phyloP scores from a whole-genome alignment of 1,139 yeast genomes.

The Suhomyces yuchorum region DNA sequence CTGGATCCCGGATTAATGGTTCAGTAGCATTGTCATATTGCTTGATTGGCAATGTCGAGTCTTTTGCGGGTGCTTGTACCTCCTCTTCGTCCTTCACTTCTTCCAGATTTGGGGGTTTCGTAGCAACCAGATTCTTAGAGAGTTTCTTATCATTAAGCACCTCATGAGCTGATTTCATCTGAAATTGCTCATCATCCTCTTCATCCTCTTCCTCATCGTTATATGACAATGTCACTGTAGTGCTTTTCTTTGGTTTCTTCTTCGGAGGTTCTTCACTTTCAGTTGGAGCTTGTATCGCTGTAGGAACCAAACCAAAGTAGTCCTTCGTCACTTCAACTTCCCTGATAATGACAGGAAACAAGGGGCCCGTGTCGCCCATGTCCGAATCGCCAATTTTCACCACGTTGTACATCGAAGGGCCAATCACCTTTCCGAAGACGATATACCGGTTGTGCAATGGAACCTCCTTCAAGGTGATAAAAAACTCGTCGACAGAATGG shows the following conservation, averaged over 20 bases:
- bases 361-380: constrained; percentile 45
- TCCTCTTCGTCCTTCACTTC: not conserved
- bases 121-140: constrained; percentile 4
- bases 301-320: constrained; percentile 46
- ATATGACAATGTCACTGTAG: constrained; percentile 24
- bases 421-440: constrained; percentile 64
- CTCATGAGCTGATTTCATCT: constrained; percentile 56
- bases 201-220: constrained; percentile 37
- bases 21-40: too few species aligned
- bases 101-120: not conserved
- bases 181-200: constrained; percentile 35
- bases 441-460: constrained; percentile 52
- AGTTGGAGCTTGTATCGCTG: constrained; percentile 5
- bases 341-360: constrained; percentile 53
- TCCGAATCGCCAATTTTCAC: constrained; percentile 56
- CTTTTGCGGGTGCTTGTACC: too few species aligned
- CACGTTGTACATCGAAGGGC: constrained; percentile 58
- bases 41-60: too few species aligned
- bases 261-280: constrained; percentile 10
- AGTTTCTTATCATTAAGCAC: constrained; percentile 6
- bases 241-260: constrained; percentile 22
- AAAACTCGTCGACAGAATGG: constrained; percentile 49
- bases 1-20: too few species aligned
- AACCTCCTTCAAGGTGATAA: constrained; percentile 53
- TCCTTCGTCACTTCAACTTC: constrained; percentile 34